Conservation (phyloP, 2,329 filamentous ascomycete species). For the Leptodontidium sp. region DNA sequence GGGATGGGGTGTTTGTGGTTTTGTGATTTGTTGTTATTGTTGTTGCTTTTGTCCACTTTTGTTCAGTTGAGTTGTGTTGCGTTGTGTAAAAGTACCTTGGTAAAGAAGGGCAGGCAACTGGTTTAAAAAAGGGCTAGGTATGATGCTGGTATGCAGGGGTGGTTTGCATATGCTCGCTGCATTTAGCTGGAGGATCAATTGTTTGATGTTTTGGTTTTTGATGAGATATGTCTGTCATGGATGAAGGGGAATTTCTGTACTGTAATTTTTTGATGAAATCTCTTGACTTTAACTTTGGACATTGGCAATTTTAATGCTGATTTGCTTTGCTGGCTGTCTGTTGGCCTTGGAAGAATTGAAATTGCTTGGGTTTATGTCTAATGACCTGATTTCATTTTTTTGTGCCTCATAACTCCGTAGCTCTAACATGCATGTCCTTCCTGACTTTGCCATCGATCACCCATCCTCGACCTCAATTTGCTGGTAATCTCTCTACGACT, state of each 20-base stretch:
- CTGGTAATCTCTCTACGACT: slow-evolving; percentile 83
- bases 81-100: slow-evolving; percentile 6
- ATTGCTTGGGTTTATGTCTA: slow-evolving; percentile 19
- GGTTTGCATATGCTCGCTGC: slow-evolving; percentile 2
- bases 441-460: neutral
- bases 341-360: neutral
- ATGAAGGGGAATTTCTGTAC: neutral
- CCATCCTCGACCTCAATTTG: slow-evolving; percentile 56
- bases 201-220: neutral
- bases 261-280: neutral
- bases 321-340: neutral
- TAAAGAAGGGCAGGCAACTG: neutral
- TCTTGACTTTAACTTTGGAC: neutral
- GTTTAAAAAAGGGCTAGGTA: neutral
- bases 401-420: slow-evolving; percentile 31
- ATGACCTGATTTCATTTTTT: slow-evolving; percentile 28
- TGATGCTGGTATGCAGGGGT: neutral
- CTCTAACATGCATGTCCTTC: slow-evolving; percentile 22
- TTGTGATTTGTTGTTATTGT: neutral
- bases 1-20: neutral
- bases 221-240: neutral
- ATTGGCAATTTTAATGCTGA: neutral
- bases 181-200: slow-evolving; percentile 2
- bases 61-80: neutral
- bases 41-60: neutral